Conservation (phyloP, 2,329 filamentous ascomycete species). For the Trichoderma sp. region DNA sequence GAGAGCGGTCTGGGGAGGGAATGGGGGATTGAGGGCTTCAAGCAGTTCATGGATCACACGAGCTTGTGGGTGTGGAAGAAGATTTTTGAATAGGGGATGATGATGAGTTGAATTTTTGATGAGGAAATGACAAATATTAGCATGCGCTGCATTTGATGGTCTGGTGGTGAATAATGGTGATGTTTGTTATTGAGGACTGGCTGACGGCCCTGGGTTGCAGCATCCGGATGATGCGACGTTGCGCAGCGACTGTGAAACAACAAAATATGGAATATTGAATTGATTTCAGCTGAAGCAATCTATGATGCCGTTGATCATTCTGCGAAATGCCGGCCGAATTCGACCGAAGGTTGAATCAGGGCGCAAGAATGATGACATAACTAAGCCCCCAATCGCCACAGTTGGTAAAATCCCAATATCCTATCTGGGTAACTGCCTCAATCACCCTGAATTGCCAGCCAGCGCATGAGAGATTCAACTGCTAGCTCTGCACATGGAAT, state of each 20-base stretch:
- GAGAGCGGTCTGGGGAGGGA: constrained; percentile 50
- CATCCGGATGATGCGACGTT: not conserved
- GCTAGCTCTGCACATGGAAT: no score
- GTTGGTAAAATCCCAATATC: not conserved
- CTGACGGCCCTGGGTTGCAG: not conserved
- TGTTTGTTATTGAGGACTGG: not conserved
- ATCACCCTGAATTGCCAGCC: not conserved
- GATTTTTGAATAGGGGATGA: constrained; percentile 21
- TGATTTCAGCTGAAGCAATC: not conserved
- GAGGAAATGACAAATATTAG: not conserved
- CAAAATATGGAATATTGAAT: not conserved
- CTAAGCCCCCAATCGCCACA: not conserved
- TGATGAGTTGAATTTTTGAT: not conserved
- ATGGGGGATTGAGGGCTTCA: constrained; percentile 39
- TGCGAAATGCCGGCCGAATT: not conserved
- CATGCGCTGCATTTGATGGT: not conserved
- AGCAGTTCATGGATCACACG: constrained; percentile 32
- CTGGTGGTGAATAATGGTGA: not conserved
- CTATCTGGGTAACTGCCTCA: not conserved
- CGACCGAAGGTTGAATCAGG: not conserved
- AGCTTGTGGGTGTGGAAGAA: constrained; percentile 29
- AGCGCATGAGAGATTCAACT: not conserved
- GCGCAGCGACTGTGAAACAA: not conserved
- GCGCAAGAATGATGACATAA: no score
- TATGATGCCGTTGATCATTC: not conserved